Evolutionary conservation across 2,329 filamentous ascomycete genomes (phyloP), one percentile per base, ranked within the genome.

Genomic region (Aspergillus transmontanensis): DNA sequence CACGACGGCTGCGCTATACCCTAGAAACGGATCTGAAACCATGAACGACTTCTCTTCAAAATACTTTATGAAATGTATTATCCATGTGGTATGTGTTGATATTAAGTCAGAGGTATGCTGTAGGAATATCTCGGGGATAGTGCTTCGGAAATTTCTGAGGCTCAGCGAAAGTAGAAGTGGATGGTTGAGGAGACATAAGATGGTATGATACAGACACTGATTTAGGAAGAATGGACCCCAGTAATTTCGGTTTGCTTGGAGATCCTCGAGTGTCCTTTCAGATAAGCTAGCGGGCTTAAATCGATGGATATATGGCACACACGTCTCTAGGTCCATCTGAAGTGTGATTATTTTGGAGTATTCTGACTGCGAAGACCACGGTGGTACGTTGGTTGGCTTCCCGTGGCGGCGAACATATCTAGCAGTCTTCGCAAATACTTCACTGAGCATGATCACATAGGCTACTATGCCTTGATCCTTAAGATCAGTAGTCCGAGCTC

Each of bases 191-290:
- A 85, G 77, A 63, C 83, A 85, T 1, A 84, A 76, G 46, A 84
- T 84, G 0, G 82, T 82, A 59, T 84, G 82, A 64, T 85, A 85
- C 16, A 85, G 71, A 62, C 85, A 81, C 63, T 86, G 84, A 34
- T 82, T 79, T 59, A 84, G 76, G 10, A 86, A 76, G 79, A 82
- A 86, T 0, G 84, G 82, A 0, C 80, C 82, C 84, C 84, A 86
- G 63, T 85, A 86, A 53, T 82, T 79, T 23, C 83, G 76, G 57
- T 81, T 77, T 0, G 73, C 69, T 61, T 83, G 76, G 3, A 86
- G 69, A 9, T 81, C 77, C 26, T 81, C 79, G 0, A 73, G 61
- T 0, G 78, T 73, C 34, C 78, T 75, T 21, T 83, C 78, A 0
- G 75, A 76, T 55, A 85, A 80, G n/a, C 81, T 79, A 9, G 83